These are phyloP conservation scores for Lasiosphaeria ovina DNA, from an alignment of 495 filamentous ascomycete species.

Conservation along the genomic window DNA sequence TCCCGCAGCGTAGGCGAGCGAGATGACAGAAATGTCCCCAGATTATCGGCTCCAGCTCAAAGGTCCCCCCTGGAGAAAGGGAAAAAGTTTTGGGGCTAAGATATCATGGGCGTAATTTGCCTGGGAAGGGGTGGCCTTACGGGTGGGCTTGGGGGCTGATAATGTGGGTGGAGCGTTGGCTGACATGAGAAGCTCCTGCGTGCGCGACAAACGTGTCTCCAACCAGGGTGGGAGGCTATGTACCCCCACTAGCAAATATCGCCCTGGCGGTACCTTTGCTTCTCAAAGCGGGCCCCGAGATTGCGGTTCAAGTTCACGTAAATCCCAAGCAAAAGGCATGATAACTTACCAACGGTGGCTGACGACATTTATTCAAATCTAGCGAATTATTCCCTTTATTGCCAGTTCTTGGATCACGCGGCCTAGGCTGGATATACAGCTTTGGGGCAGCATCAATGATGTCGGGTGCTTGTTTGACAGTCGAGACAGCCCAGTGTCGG, in stretches of 20 bases:
- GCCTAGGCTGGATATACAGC: too few relatives aligned
- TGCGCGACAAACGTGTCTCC: not conserved
- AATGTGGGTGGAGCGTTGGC: not conserved
- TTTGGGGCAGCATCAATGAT: too few relatives aligned
- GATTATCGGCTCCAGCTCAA: not conserved
- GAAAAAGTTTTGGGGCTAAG: slow-evolving; percentile 12
- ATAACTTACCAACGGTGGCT: too few relatives aligned
- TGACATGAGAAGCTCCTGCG: not conserved
- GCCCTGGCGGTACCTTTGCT: too few relatives aligned
- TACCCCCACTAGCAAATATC: not conserved
- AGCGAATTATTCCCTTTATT: too few relatives aligned
- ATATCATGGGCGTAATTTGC: slow-evolving; percentile 13
- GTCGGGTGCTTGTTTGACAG: too few relatives aligned
- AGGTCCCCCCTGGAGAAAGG: not conserved
- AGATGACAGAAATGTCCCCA: slow-evolving; percentile 2
- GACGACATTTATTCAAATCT: too few relatives aligned
- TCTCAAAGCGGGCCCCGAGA: too few relatives aligned
- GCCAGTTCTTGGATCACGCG: too few relatives aligned
- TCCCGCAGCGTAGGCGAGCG: not conserved
- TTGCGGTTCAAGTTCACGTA: too few relatives aligned
- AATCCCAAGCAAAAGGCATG: too few relatives aligned
- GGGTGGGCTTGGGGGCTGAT: slow-evolving; percentile 2
- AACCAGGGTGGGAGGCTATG: not conserved
- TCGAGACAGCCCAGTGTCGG: too few relatives aligned
- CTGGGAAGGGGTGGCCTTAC: slow-evolving; percentile 1